phyloP scores from a whole-genome alignment of 163 green algal species.

The Chlorella variabilis region DNA sequence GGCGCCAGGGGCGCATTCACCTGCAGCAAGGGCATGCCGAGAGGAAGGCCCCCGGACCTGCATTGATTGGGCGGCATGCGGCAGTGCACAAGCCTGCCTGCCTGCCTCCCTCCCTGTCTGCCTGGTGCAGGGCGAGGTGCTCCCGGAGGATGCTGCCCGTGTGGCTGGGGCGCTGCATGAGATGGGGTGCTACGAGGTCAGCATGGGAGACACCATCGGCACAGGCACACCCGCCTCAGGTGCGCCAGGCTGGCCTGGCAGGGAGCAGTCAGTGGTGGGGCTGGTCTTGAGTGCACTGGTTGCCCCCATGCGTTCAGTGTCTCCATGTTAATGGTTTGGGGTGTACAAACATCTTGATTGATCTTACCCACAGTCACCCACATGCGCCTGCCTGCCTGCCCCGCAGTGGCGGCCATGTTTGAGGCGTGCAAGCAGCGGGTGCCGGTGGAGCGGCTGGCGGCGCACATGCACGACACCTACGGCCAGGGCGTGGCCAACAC shows the following conservation, averaged over 20 bases:
- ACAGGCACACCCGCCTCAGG: constrained; percentile 71
- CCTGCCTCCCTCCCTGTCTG: too few species aligned
- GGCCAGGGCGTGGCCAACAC: constrained; percentile 89
- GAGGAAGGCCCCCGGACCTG: too few species aligned
- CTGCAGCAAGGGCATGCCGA: too few species aligned
- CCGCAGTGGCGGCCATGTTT: constrained; percentile 67
- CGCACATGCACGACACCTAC: constrained; percentile 90
- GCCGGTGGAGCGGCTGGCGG: constrained; percentile 66
- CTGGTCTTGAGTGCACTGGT: neutral
- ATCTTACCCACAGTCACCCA: too few species aligned
- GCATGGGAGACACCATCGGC: constrained; percentile 88
- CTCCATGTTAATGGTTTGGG: too few species aligned
- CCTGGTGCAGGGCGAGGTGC: constrained; percentile 65
- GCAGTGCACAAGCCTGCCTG: too few species aligned
- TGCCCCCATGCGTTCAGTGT: neutral
- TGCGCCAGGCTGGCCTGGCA: neutral
- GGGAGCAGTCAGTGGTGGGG: neutral
- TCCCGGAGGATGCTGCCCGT: constrained; percentile 63
- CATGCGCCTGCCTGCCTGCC: too few species aligned
- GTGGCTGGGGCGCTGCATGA: constrained; percentile 71
- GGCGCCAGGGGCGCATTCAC: too few species aligned
- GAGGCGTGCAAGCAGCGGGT: constrained; percentile 59
- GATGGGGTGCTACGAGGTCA: constrained; percentile 93
- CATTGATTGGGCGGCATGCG: too few species aligned
- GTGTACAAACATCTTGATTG: too few species aligned